Base-by-base conservation (phyloP, 2,329 filamentous ascomycete genomes). In the Penicillium sp. region DNA sequence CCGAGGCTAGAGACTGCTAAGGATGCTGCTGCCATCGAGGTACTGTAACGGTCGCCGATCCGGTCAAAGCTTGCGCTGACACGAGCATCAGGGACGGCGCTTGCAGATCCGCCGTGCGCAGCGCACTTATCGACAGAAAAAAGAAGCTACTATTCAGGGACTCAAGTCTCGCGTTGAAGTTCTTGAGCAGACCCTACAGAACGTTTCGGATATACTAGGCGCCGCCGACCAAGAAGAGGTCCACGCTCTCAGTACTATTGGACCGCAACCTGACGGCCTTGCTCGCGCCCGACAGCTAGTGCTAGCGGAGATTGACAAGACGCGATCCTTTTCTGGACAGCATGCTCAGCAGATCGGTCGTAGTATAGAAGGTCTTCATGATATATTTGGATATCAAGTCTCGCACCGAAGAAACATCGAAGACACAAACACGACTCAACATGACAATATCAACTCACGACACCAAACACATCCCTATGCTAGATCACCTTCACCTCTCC, bases 61-160 rank as follows among this genome's bases (percentile, higher is more conserved):
- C 16, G 10, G 16, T 25, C 38, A 27, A 11, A 27, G 39, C 9
- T 36, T 22, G 28, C 33, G 40, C 46, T 61, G 35, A 59, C 44
- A 10, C 24, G 30, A n/a, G 44, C 14, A 16, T 24, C 43, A 64
- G 57, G 63, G 64, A 48, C 87, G 91, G 46, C 83, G 91, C 48
- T 92, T 89, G 5, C 91, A 96, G 68, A 94, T 96, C 57, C 85
- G 91, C 22, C 81, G 92, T 48, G 91, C 91, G 2, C 91, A 95
- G 69, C 79, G 90, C 58, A 90, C 90, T 0, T 95, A 95, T 66
- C 84, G 91, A 14, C 84, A 88, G 63, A 85, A 91, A 46, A 95
- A 95, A 71, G 91, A 95, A 66, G 86, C 81, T 20, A 88, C 88
- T 5, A 92, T 95, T 50, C 81, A 83, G 25, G 83, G 82, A 1